These are phyloP conservation scores for Saprolegnia diclina DNA, from an alignment of 352 stramenopile genomes.

Conservation along the genomic window DNA sequence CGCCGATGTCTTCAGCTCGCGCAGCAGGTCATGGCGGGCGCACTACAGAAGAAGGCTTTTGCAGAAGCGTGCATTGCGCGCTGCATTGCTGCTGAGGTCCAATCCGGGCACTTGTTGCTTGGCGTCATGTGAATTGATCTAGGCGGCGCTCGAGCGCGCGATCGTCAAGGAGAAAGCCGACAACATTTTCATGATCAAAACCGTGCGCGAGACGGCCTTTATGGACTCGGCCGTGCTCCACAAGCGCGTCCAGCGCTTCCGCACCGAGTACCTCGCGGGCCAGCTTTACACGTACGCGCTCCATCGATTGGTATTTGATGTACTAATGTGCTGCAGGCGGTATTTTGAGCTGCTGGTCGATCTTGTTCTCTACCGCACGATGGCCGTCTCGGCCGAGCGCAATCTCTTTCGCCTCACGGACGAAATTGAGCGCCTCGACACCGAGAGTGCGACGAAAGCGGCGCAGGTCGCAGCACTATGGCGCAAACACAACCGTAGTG, in stretches of 20 bases:
- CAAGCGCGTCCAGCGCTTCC: constrained; percentile 54
- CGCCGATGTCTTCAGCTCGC: constrained; percentile 33
- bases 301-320: not conserved
- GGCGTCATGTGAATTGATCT: not conserved
- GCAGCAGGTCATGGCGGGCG: constrained; percentile 14
- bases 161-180: constrained; percentile 20
- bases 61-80: constrained; percentile 20
- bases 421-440: constrained; percentile 15
- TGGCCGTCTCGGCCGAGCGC: constrained; percentile 12
- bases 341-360: constrained; percentile 23
- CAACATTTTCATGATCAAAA: constrained; percentile 22
- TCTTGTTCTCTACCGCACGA: not conserved
- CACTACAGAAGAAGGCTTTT: constrained; percentile 1
- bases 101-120: not conserved
- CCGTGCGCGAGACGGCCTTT: constrained; percentile 15
- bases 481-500: constrained; percentile 19
- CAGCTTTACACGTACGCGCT: constrained; percentile 34
- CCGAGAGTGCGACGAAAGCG: constrained; percentile 10
- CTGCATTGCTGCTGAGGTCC: constrained; percentile 16
- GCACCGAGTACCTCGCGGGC: constrained; percentile 50
- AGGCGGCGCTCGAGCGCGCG: constrained; percentile 15
- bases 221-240: constrained; percentile 73
- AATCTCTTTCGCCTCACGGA: not conserved
- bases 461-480: constrained; percentile 8
- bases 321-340: not conserved